Evolutionary conservation across 75 land plant species (phyloP).

Genomic region (Adiantum capillusveneris): DNA sequence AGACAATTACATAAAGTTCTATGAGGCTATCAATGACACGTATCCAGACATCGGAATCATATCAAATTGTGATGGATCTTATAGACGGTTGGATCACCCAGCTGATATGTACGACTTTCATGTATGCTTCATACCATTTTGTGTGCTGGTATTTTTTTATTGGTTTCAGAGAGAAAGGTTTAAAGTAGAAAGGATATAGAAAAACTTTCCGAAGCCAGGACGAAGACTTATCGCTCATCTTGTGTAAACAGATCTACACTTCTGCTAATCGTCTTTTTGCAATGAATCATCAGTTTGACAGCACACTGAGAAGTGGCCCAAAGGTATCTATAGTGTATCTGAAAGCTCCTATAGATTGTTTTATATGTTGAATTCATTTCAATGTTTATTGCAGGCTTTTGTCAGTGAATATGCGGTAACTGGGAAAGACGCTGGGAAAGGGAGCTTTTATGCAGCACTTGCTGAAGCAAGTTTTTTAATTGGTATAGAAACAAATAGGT

Average conservation of each 20-base stretch:
- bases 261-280: conserved; percentile 55
- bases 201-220: no score
- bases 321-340: conserved; percentile 42
- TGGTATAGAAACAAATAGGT: conserved; percentile 88
- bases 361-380: conserved; percentile 3
- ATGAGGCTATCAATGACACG: conserved; percentile 54
- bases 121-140: no score
- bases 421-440: conserved; percentile 68
- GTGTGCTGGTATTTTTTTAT: no score
- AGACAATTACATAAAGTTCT: conserved; percentile 87
- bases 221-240: no score
- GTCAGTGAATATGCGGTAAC: conserved; percentile 98
- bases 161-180: no score
- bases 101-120: conserved; percentile 93
- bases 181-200: no score
- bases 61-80: conserved; percentile 89
- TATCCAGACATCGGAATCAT: conserved; percentile 87
- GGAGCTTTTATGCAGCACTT: conserved; percentile 72
- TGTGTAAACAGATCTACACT: conserved; percentile 44
- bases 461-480: conserved; percentile 83
- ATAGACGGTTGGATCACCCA: conserved; percentile 63
- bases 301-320: conserved; percentile 61
- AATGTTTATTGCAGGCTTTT: conserved; percentile 49
- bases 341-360: background rate
- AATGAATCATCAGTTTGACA: conserved; percentile 61